phyloP scores from a whole-genome alignment of 306 rosid species.

The Casuarina equisetifolia region DNA sequence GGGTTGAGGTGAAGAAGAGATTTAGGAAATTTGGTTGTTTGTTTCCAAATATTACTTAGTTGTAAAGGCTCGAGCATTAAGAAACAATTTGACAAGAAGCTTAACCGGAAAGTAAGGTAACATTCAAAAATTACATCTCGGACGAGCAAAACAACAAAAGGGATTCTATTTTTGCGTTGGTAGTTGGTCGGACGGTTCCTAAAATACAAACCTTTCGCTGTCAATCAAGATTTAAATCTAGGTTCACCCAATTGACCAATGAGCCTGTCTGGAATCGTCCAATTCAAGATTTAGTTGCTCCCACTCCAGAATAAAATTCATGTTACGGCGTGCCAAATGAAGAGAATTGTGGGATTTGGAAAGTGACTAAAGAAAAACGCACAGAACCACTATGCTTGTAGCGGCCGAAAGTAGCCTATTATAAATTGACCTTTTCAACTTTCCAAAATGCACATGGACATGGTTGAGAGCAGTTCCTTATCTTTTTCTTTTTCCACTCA shows the following conservation, averaged over 20 bases:
- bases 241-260: slow-evolving; percentile 5
- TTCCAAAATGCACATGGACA: neutral
- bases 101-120: slow-evolving; percentile 15
- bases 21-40: too few relatives aligned
- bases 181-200: slow-evolving; percentile 35
- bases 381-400: neutral
- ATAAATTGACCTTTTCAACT: neutral
- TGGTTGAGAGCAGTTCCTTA: too few relatives aligned
- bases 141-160: slow-evolving; percentile 3
- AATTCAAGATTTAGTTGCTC: slow-evolving; percentile 20
- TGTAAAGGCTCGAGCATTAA: too few relatives aligned
- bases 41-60: too few relatives aligned
- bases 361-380: too few relatives aligned
- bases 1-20: too few relatives aligned
- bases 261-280: slow-evolving; percentile 1
- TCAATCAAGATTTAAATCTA: slow-evolving; percentile 14
- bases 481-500: too few relatives aligned
- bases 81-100: neutral
- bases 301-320: neutral
- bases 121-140: neutral
- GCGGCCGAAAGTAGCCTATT: neutral
- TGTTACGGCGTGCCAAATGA: slow-evolving; percentile 4
- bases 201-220: neutral
- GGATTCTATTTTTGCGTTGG: slow-evolving; percentile 33
- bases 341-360: neutral